Base-by-base conservation (phyloP, 2,329 filamentous ascomycete species). In the Aspergillus hortae region DNA sequence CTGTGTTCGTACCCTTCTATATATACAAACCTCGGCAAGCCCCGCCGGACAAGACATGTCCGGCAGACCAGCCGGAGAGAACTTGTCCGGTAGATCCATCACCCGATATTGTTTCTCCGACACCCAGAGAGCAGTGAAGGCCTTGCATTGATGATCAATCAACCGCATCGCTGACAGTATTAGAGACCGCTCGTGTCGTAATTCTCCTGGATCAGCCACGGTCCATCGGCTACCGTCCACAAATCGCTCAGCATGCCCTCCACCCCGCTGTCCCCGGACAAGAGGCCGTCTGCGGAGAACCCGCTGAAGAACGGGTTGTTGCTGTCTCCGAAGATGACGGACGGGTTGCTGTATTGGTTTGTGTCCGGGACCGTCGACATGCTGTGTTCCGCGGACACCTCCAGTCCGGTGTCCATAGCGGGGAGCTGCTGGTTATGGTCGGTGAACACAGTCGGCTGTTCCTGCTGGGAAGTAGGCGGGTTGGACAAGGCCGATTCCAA, bases 201-300 rank as follows among this genome's bases (percentile, higher is more conserved):
- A 44, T 64, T 60, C 2, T 60, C 66, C 40, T 67, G 60, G 19
- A 69, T 66, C 49, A 67, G 58, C 66, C 66, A 68, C 7, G 66
- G 66, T 2, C 64, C 65, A 56, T 69, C 66, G 17, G 66, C 66
- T 6, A 68, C 61, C 53, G 62, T 68, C 66, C 66, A 68, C 11
- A 62, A 43, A 54, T 67, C 63, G 30, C 53, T 44, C 46, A 54
- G 42, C 7, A 47, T 46, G 10, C 46, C 21, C 2, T 45, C 51
- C 14, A 53, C 42, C 44, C 50, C 36, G 17, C 38, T 30, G 40
- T 36, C 12, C 40, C 47, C 30, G 21, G 38, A 19, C 19, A 49
- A 21, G 27, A 32, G 30, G 27, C n/a, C 12, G 30, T 42, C 40
- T 6, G 40, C 40, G 14, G 19, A 42, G 40, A 42, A 42, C 40